A percentile compares a stretch with the other conserved stretches of the same genome.
Evolutionary conservation across 73 alveolate species (phyloP).

Genomic region (Loxodes magnus): DNA sequence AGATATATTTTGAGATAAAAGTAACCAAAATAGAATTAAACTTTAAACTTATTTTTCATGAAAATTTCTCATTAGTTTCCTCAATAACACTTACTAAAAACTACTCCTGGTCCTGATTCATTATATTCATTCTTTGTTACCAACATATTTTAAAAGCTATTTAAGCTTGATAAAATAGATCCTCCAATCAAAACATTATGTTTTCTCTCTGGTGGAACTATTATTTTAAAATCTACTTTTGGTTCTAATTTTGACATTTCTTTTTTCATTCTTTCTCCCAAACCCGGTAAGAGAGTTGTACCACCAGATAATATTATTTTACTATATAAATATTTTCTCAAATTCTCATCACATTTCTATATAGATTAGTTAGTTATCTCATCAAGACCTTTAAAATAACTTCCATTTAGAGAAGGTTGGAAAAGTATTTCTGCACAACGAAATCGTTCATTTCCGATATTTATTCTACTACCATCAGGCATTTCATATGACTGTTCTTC

Average conservation of each 20-base stretch:
- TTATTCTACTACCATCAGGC: constrained; percentile 51
- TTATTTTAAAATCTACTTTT: constrained; percentile 35
- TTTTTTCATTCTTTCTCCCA: constrained; percentile 72
- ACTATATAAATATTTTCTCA: constrained; percentile 73
- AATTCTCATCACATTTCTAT: constrained; percentile 86
- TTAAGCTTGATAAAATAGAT: constrained; percentile 44
- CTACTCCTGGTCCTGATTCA: constrained; percentile 91
- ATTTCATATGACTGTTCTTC: constrained; percentile 26
- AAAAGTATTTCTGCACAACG: constrained; percentile 48
- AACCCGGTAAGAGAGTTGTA: constrained; percentile 76
- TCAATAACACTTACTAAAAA: constrained; percentile 85
- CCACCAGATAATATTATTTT: constrained; percentile 96
- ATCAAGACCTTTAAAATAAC: no score
- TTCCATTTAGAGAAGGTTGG: no score
- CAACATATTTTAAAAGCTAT: constrained; percentile 86
- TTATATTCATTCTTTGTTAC: constrained; percentile 91
- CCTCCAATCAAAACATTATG: constrained; percentile 73
- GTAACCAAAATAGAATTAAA: no score
- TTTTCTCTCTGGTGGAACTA: constrained; percentile 64
- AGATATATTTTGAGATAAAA: no score
- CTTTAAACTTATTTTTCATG: no score
- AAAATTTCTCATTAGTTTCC: no score
- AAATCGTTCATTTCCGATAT: constrained; percentile 48
- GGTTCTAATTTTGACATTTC: constrained; percentile 36
- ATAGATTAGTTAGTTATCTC: no score